Evolutionary conservation across 345 rosid species (phyloP), one percentile per base, ranked within the genome.

Genomic region (Reutealis trisperma): DNA sequence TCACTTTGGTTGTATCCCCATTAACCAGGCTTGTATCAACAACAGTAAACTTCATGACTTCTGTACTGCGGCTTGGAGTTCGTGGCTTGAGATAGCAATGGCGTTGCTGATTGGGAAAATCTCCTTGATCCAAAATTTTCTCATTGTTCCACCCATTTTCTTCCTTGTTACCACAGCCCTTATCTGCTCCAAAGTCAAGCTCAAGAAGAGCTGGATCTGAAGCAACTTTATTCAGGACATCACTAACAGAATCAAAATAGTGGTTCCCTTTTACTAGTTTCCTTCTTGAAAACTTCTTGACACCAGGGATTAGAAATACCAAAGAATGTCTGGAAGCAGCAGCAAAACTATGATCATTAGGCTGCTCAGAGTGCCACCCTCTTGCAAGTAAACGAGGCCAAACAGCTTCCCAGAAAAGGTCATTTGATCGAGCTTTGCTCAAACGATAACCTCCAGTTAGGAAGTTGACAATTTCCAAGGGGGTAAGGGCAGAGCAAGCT

Each of bases 151-250:
- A 79, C 47, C 57, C 79, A 45, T 72, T 71, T 76, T 82, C 87
- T 75, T 86, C 85, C 78, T 81, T 85, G 42, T 75, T 44, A 72
- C 44, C 72, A 37, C 71, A 60, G 78, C 44, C 70, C 42, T 84
- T 76, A 34, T 74, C 85, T 32, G 70, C 82, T 76, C 81, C 88
- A 71, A 74, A 42, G 60, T 84, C 85, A 32, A 90, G 87, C 75
- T 89, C 92, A 83, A 92, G 87, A 76, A 92, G 90, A 5, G 79
- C 85, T 14, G 94, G 93, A 58, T 90, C 90, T 61, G 81, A 85
- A 67, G 93, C 88, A 79, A 90, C 93, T 82, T 78, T 87, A 30
- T 84, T 87, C 82, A 92, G 85, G 61, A 92, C 89, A 83, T 92
- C 94, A 82, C 82, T 86, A 45, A 88, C 83, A 57, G 93, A 92